Base-by-base conservation (phyloP, 2,329 filamentous ascomycete genomes). In the Metarhizium album region DNA sequence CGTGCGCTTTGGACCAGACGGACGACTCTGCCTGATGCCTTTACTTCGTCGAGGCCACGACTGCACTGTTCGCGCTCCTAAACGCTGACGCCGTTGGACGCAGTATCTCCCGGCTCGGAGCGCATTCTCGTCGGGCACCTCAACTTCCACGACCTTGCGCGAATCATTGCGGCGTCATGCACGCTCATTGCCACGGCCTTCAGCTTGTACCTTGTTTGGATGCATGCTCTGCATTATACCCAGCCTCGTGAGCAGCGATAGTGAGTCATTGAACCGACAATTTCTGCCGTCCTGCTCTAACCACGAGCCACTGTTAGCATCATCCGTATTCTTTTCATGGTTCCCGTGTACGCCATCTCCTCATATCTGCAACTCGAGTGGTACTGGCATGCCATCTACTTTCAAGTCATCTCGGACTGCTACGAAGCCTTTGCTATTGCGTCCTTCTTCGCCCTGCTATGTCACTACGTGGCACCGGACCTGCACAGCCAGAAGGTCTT, bases 381-480 rank as follows among this genome's bases (percentile, higher is more conserved):
- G 70, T 91, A 93, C 72, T 79, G 76, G 64, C 79, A 90, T 60
- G 81, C 84, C 46, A 79, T 93, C 51, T 94, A 94, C 70, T 93
- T 85, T 64, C 78, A 87, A 61, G 83, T 93, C 48, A 71, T 91
- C 42, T 82, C 86, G 60, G 86, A 93, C 64, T 91, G 87, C 68
- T 94, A 94, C 66, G 89, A 94, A 70, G 87, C 89, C 11, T 91
- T 94, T 60, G 87, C 87, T 52, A 90, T 94, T 56, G 84, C 86
- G 29, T 87, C 86, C 56, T 95, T 94, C 73, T 94, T 94, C 68
- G 82, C 85, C 8, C 73, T 94, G 45, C 71, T 94, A 61, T 93
- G 87, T 64, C 79, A 88, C 62, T 93, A 93, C 66, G 76, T 89
- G 54, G 86, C 84, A 4, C 84, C 86, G 7, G 82, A 84, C 58